Evolutionary conservation across 257 asterid genomes (phyloP).

Genomic region (Capsicum rhomboideum): DNA sequence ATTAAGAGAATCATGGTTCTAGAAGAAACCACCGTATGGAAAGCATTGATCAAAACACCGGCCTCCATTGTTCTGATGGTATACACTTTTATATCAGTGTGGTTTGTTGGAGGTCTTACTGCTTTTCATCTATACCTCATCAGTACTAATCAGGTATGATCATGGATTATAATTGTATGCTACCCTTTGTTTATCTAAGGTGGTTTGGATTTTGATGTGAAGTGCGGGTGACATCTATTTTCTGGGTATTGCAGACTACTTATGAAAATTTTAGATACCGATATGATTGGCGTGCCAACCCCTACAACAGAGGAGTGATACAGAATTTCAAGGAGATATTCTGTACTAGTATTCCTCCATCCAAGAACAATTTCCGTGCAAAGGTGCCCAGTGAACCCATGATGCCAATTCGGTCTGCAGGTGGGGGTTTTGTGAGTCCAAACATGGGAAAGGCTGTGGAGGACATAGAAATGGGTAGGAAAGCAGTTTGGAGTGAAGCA

Average conservation of each 20-base stretch:
- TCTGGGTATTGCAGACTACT: conserved; percentile 64
- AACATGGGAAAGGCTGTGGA: conserved; percentile 77
- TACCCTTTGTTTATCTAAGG: not conserved
- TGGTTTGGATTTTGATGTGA: not conserved
- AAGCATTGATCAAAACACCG: conserved; percentile 88
- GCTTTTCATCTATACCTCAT: conserved; percentile 90
- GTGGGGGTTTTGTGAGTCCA: conserved; percentile 82
- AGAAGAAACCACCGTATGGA: conserved; percentile 68
- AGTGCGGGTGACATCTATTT: not conserved
- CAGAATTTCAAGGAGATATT: conserved; percentile 77
- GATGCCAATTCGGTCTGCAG: conserved; percentile 39
- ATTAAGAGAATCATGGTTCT: conserved; percentile 60
- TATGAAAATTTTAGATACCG: conserved; percentile 93
- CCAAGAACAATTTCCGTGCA: conserved; percentile 83
- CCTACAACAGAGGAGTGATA: conserved; percentile 80
- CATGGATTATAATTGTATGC: not conserved
- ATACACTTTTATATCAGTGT: conserved; percentile 84
- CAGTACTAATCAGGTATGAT: conserved; percentile 82
- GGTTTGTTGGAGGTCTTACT: conserved; percentile 98
- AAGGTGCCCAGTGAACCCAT: conserved; percentile 53
- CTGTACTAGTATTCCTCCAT: conserved; percentile 50
- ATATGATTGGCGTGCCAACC: conserved; percentile 82
- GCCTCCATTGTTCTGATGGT: conserved; percentile 83
- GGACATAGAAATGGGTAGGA: conserved; percentile 89
- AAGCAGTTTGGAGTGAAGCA: conserved; percentile 85